phyloP scores from a whole-genome alignment of 768 basidiomycete species.

The Collybia sp. region DNA sequence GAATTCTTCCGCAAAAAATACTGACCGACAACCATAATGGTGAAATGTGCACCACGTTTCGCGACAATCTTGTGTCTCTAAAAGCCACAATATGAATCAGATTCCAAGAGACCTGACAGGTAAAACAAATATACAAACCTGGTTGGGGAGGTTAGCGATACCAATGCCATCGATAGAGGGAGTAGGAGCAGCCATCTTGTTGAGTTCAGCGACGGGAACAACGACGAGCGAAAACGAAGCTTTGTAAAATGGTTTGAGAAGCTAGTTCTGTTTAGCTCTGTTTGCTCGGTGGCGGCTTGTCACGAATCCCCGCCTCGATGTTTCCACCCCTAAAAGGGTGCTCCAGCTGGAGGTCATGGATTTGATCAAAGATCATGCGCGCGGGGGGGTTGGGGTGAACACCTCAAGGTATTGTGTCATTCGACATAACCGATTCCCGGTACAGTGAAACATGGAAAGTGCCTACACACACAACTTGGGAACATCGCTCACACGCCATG shows the following conservation, averaged over 20 bases:
- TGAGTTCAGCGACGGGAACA: constrained; percentile 19
- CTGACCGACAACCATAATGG: constrained; percentile 98
- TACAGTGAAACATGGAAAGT: too few relatives aligned
- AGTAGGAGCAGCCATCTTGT: constrained; percentile 38
- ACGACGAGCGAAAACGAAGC: constrained; percentile 20
- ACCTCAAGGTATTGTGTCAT: too few relatives aligned
- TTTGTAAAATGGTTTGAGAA: constrained; percentile 32
- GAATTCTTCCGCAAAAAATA: constrained; percentile 2
- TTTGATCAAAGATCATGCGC: too few relatives aligned
- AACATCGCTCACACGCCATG: too few relatives aligned
- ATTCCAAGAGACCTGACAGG: constrained; percentile 1
- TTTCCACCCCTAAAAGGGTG: too few relatives aligned
- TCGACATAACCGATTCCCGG: too few relatives aligned
- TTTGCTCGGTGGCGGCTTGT: constrained; percentile 15
- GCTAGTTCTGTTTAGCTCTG: constrained; percentile 17
- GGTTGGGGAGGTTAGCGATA: constrained; percentile 97
- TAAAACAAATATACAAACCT: constrained; percentile 47
- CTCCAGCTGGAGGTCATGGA: too few relatives aligned
- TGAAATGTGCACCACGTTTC: constrained; percentile 96
- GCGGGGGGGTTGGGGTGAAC: too few relatives aligned
- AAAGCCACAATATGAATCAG: constrained; percentile 22
- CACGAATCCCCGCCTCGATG: too few relatives aligned
- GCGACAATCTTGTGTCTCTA: constrained; percentile 99
- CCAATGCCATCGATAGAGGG: constrained; percentile 76
- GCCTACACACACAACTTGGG: too few relatives aligned